phyloP scores from a whole-genome alignment of 208 protist species.

The Acanthamoeba quina region DNA sequence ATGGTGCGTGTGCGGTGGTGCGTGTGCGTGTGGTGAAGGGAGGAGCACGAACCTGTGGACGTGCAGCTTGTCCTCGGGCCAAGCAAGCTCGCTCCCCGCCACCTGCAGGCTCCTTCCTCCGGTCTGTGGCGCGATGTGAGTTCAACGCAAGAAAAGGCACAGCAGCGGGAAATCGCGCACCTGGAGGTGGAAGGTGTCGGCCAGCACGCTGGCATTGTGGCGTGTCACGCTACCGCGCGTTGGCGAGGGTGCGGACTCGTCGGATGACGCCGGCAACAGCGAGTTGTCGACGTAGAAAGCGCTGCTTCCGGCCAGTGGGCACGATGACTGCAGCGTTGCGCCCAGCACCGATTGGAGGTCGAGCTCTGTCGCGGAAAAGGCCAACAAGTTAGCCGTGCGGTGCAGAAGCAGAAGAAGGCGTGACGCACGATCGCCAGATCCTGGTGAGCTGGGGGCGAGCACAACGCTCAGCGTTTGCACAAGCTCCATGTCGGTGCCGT shows the following conservation, averaged over 20 bases:
- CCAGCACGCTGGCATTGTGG: neutral
- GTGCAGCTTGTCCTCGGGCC: slow-evolving; percentile 45
- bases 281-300: slow-evolving; percentile 23
- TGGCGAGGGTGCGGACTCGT: neutral
- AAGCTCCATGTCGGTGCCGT: slow-evolving; percentile 11
- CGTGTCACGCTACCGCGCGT: neutral
- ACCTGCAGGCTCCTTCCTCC: neutral
- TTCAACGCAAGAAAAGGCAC: neutral
- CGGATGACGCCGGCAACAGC: neutral
- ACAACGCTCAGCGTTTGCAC: slow-evolving; percentile 66
- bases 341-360: slow-evolving; percentile 24
- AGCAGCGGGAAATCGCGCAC: neutral
- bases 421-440: neutral
- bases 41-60: neutral
- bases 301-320: slow-evolving; percentile 43
- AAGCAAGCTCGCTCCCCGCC: neutral
- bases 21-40: neutral
- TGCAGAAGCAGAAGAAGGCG: neutral
- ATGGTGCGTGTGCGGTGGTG: too few relatives aligned
- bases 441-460: neutral
- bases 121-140: neutral
- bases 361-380: neutral
- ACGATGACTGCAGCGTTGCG: slow-evolving; percentile 1
- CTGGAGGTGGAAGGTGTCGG: neutral
- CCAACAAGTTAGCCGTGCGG: neutral